Base-by-base conservation (phyloP, 306 rosid species). In the Purshia tridentata region DNA sequence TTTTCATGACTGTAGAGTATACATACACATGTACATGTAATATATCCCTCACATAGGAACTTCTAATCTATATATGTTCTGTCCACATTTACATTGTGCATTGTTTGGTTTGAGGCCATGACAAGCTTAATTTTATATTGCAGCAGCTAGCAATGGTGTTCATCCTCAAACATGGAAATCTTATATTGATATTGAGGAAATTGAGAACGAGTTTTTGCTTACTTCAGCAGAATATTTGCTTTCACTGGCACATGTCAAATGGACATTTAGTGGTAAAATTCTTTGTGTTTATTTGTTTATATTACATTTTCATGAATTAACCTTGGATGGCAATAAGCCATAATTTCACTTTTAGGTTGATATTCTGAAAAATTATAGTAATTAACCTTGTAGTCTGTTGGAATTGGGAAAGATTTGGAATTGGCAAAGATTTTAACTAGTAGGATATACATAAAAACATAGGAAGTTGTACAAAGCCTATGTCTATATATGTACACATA, bases 161-260 rank as follows among this genome's bases (percentile, higher is more conserved):
- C 82, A 82, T 81, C 63, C 86, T 85, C 88, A 81, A 76, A 78
- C 79, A 72, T 72, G 68, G 88, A 78, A 81, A 63, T 80, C 81
- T 7, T 76, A 83, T 55, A 72, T 91, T 69, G 90, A 85, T 81
- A 78, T 91, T 7, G 88, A 89, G 85, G 85, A 85, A 76, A 89
- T 94, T 59, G 96, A 94, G 84, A 74, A 89, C 15, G 97, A 94
- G 77, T 91, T 78, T 84, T 85, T 89, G 72, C 90, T 94, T 67
- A 83, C 97, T 41, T 91, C 91, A 20, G 97, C 97, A 44, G 97
- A 91, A 80, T 88, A 86, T 86, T 80, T 81, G 80, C 96, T 94
- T 68, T 88, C 95, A 1, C 63, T 88, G 59, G 86, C 82, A 80
- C 86, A 91, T 78, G 84, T 91, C 64, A 89, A 84, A 73, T 85